phyloP scores from a whole-genome alignment of 495 filamentous ascomycete genomes.

The Recurvomyces mirabilis region DNA sequence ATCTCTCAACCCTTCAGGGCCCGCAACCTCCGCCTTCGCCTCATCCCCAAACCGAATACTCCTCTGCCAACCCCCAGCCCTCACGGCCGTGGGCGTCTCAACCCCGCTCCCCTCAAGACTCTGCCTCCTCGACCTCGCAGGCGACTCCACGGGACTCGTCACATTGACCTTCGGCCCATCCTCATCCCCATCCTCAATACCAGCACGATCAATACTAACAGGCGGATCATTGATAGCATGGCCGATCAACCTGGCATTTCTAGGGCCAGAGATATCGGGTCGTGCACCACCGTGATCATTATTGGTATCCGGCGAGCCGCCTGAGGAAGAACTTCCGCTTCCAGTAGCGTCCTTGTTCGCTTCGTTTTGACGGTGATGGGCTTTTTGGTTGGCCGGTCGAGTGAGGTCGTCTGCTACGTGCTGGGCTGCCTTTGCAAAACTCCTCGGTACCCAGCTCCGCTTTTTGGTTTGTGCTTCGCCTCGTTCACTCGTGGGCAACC shows the following conservation, averaged over 20 bases:
- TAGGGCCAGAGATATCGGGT: slow-evolving; percentile 18
- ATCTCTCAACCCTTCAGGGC: neutral
- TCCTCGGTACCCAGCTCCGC: neutral
- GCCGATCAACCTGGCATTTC: slow-evolving; percentile 15
- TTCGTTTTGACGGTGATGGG: too few relatives aligned
- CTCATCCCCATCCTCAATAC: neutral
- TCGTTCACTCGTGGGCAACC: neutral
- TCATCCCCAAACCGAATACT: slow-evolving; percentile 13
- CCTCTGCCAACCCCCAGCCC: slow-evolving; percentile 7
- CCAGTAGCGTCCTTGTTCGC: too few relatives aligned
- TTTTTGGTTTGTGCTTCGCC: neutral
- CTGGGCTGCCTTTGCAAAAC: too few relatives aligned
- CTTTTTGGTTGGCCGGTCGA: too few relatives aligned
- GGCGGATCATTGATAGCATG: slow-evolving; percentile 11
- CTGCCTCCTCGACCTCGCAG: neutral
- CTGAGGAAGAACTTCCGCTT: neutral
- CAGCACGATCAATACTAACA: neutral
- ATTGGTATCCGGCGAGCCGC: neutral
- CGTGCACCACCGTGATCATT: slow-evolving; percentile 1
- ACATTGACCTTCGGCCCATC: slow-evolving; percentile 2
- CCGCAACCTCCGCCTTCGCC: neutral
- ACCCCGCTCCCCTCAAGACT: neutral
- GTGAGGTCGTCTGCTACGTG: too few relatives aligned
- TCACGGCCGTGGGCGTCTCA: neutral
- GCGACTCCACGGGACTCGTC: neutral